These are phyloP conservation scores for Chionographis japonica DNA, from an alignment of 106 monocot genomes.

Conservation along the genomic window DNA sequence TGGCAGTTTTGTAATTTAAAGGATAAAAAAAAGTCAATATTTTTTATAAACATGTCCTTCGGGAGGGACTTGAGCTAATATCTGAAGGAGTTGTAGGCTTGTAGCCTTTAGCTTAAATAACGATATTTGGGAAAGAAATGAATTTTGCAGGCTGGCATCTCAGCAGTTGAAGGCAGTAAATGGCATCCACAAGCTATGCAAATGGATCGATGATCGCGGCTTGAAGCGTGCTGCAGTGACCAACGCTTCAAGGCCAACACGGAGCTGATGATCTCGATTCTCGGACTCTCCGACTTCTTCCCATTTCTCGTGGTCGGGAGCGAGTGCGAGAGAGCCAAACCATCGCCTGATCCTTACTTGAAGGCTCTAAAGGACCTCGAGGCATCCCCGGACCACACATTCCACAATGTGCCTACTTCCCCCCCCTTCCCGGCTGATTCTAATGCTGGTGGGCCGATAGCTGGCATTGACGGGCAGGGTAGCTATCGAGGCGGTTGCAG, in stretches of 20 bases:
- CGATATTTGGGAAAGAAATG: neutral
- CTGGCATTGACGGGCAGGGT: too few relatives aligned
- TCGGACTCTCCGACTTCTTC: constrained; percentile 81
- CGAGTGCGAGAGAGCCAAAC: constrained; percentile 72
- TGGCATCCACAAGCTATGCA: constrained; percentile 63
- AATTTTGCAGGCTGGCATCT: constrained; percentile 43
- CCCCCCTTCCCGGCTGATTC: too few relatives aligned
- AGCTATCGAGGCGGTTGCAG: too few relatives aligned
- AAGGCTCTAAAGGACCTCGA: constrained; percentile 49
- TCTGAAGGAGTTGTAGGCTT: too few relatives aligned
- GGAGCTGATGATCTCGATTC: constrained; percentile 71
- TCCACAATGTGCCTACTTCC: too few relatives aligned
- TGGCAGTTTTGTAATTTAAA: too few relatives aligned
- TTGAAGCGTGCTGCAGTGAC: constrained; percentile 83
- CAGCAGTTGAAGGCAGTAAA: constrained; percentile 49
- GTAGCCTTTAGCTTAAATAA: neutral
- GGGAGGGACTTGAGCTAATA: too few relatives aligned
- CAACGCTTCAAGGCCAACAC: constrained; percentile 80
- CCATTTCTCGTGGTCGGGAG: constrained; percentile 54
- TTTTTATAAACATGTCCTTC: too few relatives aligned
- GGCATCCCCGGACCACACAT: constrained; percentile 54
- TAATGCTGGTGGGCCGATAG: too few relatives aligned
- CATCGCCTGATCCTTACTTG: constrained; percentile 84
- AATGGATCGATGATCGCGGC: constrained; percentile 56
- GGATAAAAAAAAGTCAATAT: too few relatives aligned